Percentiles rank a stretch among this genome's conserved stretches.
phyloP scores from a whole-genome alignment of 2,329 filamentous ascomycete genomes.

The Fusarium virguliforme region DNA sequence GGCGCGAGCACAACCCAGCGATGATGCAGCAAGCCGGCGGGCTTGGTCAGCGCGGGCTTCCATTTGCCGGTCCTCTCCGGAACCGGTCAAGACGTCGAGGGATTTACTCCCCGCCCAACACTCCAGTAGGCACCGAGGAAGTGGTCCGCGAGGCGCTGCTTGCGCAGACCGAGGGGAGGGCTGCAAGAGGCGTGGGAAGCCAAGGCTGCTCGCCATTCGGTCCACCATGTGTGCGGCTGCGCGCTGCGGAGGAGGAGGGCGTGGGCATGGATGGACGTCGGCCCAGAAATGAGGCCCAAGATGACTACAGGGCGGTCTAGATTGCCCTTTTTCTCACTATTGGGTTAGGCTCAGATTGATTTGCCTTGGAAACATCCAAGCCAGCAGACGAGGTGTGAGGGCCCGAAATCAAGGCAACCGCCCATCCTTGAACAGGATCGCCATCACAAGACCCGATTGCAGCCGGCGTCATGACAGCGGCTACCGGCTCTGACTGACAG shows the following conservation, averaged over 20 bases:
- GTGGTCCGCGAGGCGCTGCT: conserved; percentile 40
- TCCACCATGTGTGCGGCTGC: conserved; percentile 20
- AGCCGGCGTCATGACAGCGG: conserved; percentile 38
- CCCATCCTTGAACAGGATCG: conserved; percentile 35
- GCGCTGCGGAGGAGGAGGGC: conserved; percentile 19
- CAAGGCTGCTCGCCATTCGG: conserved; percentile 37
- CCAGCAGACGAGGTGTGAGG: conserved; percentile 15
- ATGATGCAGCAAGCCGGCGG: conserved; percentile 45
- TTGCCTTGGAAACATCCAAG: no score
- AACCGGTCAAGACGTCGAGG: conserved; percentile 46
- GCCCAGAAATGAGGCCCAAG: conserved; percentile 34
- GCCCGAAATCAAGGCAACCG: conserved; percentile 41
- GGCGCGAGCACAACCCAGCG: conserved; percentile 35
- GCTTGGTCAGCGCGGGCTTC: conserved; percentile 34
- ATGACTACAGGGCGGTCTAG: conserved; percentile 21
- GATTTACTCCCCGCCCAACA: conserved; percentile 26
- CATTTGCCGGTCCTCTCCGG: conserved; percentile 37
- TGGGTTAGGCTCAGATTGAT: conserved; percentile 32
- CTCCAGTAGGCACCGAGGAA: conserved; percentile 40
- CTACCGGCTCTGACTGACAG: conserved; percentile 37
- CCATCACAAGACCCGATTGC: conserved; percentile 45
- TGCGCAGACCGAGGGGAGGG: conserved; percentile 43
- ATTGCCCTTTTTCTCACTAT: conserved; percentile 5
- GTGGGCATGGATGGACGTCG: conserved; percentile 20
- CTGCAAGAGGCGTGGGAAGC: conserved; percentile 39